phyloP scores from a whole-genome alignment of 2,329 filamentous ascomycete species.

The Rutstroemia sp. region DNA sequence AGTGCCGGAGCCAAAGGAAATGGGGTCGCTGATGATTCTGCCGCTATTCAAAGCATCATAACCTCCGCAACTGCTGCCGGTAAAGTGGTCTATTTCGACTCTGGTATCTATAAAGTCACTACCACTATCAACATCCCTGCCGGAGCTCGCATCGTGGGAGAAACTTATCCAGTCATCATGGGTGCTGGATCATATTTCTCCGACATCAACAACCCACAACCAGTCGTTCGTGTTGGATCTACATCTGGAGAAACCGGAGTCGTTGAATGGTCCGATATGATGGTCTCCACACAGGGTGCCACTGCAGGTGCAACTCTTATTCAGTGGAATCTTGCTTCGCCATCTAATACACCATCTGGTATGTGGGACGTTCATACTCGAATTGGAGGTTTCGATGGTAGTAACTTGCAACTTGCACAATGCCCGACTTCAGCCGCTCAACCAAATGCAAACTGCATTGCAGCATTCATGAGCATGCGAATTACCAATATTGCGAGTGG shows the following conservation, averaged over 20 bases:
- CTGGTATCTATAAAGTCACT: slow-evolving; percentile 46
- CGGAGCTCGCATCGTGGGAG: slow-evolving; percentile 33
- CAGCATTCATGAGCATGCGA: slow-evolving; percentile 30
- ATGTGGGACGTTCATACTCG: slow-evolving; percentile 41
- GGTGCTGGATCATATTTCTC: slow-evolving; percentile 36
- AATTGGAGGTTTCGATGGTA: slow-evolving; percentile 41
- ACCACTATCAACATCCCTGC: slow-evolving; percentile 39
- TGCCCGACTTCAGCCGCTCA: slow-evolving; percentile 53
- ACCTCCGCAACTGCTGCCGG: slow-evolving; percentile 38
- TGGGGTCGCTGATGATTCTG: slow-evolving; percentile 51
- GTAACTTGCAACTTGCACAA: slow-evolving; percentile 42
- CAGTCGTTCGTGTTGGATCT: slow-evolving; percentile 47
- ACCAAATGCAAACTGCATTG: slow-evolving; percentile 29
- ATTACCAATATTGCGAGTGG: slow-evolving; percentile 34
- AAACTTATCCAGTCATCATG: slow-evolving; percentile 36
- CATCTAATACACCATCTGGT: slow-evolving; percentile 46
- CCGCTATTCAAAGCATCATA: slow-evolving; percentile 49
- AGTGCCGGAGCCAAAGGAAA: slow-evolving; percentile 42
- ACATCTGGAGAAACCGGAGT: slow-evolving; percentile 45
- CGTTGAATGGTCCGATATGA: slow-evolving; percentile 55
- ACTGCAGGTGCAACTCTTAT: slow-evolving; percentile 55
- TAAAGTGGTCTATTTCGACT: slow-evolving; percentile 48
- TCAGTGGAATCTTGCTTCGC: slow-evolving; percentile 53
- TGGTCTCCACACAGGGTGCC: slow-evolving; percentile 35
- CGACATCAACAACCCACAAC: slow-evolving; percentile 35